Evolutionary conservation across 129 eudicot genomes (phyloP), one percentile per base, ranked within the genome.

Genomic region (Escallonia herrerae): DNA sequence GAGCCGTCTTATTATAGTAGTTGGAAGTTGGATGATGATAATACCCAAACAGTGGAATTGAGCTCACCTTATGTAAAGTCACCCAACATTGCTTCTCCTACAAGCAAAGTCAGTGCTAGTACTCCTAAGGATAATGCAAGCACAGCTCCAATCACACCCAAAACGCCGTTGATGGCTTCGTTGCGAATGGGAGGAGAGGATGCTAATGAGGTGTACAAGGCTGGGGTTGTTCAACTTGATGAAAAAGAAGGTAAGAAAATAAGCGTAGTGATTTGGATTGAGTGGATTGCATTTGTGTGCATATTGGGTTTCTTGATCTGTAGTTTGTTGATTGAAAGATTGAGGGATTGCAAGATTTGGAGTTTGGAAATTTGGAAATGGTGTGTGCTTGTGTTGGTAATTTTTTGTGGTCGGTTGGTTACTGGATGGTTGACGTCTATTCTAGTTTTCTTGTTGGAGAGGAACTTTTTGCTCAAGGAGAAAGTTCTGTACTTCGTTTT

Each of bases 281-380:
- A 83, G 63, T 79, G 81, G 84, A 39, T 70, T 13, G 39, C 59
- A 7, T 76, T 79, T 47, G 52, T 76, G 15, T 11, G 74, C 72
- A 64, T 83, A 22, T 54, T 62, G 15, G 62, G 61, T 14, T 14
- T 72, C 10, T 72, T 83, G 64, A 56, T 79, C 49, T 37, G 65
- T 40, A 79, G 88, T 44, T 51, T 68, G 50, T 71, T 65, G 9
- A 47, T 83, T 58, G 7, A 55, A 11, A 77, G 42, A 62, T 41
- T 83, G 56, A 47, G 14, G 6, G 39, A 65, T 39, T 15, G 13
- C 11, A 11, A 7, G 5, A 42, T 72, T 12, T 79, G 82, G 82
- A 62, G 79, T 64, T 68, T 79, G 72, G 65, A 57, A 39, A 52
- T 79, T 2, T 79, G 83, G 83, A 79, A 72, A 73, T 68, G 79